Evolutionary conservation across 2,329 filamentous ascomycete genomes (phyloP).

Genomic region (Chaetomiaceae sp.): DNA sequence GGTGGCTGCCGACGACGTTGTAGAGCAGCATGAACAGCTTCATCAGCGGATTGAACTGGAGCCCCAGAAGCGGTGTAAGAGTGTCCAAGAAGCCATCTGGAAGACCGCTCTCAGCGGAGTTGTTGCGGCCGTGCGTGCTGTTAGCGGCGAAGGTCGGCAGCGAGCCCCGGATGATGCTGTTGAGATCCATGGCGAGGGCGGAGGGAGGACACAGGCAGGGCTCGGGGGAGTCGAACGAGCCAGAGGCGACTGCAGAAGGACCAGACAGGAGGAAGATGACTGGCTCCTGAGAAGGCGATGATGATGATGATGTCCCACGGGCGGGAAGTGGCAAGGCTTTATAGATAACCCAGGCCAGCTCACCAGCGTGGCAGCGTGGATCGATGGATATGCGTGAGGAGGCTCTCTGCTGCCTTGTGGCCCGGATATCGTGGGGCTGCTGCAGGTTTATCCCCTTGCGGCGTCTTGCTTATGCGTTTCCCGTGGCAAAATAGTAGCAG

Average conservation of each 20-base stretch:
- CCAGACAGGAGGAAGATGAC: neutral
- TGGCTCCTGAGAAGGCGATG: too few relatives aligned
- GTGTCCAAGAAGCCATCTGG: conserved; percentile 34
- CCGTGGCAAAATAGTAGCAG: too few relatives aligned
- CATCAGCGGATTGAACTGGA: conserved; percentile 36
- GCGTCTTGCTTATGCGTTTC: too few relatives aligned
- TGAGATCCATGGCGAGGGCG: conserved; percentile 23
- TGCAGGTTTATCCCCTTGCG: too few relatives aligned
- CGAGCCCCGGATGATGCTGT: conserved; percentile 19
- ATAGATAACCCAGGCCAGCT: too few relatives aligned
- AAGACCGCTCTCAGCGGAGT: conserved; percentile 14
- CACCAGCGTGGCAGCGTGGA: neutral
- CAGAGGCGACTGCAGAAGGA: too few relatives aligned
- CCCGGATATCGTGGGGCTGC: too few relatives aligned
- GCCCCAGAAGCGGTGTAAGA: conserved; percentile 40
- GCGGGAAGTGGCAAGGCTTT: too few relatives aligned
- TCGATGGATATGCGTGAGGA: too few relatives aligned
- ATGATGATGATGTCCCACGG: too few relatives aligned
- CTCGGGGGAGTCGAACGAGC: too few relatives aligned
- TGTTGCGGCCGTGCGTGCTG: conserved; percentile 14
- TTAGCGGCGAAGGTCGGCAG: conserved; percentile 23
- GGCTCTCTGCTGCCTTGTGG: too few relatives aligned
- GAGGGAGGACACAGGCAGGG: neutral
- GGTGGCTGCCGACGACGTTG: conserved; percentile 36
- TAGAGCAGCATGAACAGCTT: conserved; percentile 40